Evolutionary conservation across 345 rosid species (phyloP), one percentile per base, ranked within the genome.

Genomic region (Pelargonium nanum): DNA sequence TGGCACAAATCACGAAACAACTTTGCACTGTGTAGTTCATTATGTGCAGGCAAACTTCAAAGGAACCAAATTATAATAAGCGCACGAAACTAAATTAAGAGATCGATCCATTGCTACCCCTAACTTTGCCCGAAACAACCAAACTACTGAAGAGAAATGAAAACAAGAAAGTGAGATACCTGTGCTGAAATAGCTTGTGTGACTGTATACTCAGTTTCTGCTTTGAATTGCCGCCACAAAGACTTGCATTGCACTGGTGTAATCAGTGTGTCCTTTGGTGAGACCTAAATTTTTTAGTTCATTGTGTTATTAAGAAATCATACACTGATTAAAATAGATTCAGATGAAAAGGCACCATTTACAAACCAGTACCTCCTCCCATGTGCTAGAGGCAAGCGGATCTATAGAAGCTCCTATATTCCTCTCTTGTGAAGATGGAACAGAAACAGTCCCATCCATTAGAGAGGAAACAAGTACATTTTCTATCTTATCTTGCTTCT

Each of bases 111-210:
- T 30, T 3, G 4, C 9, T 30, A 30, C 0, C 40, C 40, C 40
- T 30, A 30, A 30, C 6, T 30, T 30, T n/a, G n/a, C 9, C 40
- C 40, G 10, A 30, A 0, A 12, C 9, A 30, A 30, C 6, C 40
- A 30, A 30, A 58, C 56, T 32, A 12, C 30, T 26, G 55, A 52
- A 55, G 19, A 63, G 25, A 26, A 23, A 24, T 5, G 52, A 26
- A 60, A 48, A 23, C 40, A 54, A 21, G 32, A 55, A 19, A 21
- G 9, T 20, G 10, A 58, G 56, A 71, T 77, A 70, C 99, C 97
- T 94, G 99, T 45, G 99, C 96, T 73, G 99, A 88, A 74, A 94
- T 85, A 70, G 99, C 99, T 72, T 90, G 99, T 58, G 97, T 84
- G 56, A 94, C 97, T 16, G 74, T 82, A 70, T 86, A 88, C 78